Evolutionary conservation across 2,329 filamentous ascomycete species (phyloP), one percentile per base, ranked within the genome.

Genomic region (Torrubiellomyces zombiae): DNA sequence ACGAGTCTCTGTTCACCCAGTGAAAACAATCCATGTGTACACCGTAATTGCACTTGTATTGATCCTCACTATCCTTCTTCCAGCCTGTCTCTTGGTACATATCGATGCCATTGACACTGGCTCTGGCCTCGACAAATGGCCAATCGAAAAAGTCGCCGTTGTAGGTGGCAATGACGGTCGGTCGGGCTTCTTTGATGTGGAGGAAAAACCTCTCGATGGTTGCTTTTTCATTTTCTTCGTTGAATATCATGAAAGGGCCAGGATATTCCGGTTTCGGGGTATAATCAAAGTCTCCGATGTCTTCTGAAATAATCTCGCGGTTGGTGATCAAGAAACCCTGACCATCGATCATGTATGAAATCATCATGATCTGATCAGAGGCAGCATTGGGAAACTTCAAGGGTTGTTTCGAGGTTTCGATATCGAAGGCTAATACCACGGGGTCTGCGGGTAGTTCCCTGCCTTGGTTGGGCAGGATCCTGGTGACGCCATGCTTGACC

Each of bases 61-160:
- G 82, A 43, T 95, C 91, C 44, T 98, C 89, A 40, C 59, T 79
- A 52, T 93, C 89, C 51, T 89, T 95, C 41, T 75, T 75, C 67
- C 93, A 98, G 5, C 89, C 89, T 41, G 94, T 98, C 48, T 98
- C 91, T 34, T 77, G 79, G 53, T 98, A 98, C 89, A 98, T 95
- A 51, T 98, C 89, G 46, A 98, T 94, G 16, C 91, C 89, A 38
- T 91, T 76, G 36, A 94, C 68, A 44, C 83, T 91, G 15, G 91
- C 82, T 55, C 89, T 67, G 21, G 89, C 73, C 56, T 98, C 89
- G 14, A 98, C 83, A 45, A 91, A 98, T 0, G 89, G 86, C 89
- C 89, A 98, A 75, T 98, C 89, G 73, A 98, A 98, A 50, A 98
- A 98, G 58, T 98, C 89, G 57, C 89, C 89, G 81, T 98, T 98